Percentiles rank a stretch among this genome's conserved stretches.
phyloP scores from a whole-genome alignment of 163 green algal genomes.

The Scenedesmus sp. region DNA sequence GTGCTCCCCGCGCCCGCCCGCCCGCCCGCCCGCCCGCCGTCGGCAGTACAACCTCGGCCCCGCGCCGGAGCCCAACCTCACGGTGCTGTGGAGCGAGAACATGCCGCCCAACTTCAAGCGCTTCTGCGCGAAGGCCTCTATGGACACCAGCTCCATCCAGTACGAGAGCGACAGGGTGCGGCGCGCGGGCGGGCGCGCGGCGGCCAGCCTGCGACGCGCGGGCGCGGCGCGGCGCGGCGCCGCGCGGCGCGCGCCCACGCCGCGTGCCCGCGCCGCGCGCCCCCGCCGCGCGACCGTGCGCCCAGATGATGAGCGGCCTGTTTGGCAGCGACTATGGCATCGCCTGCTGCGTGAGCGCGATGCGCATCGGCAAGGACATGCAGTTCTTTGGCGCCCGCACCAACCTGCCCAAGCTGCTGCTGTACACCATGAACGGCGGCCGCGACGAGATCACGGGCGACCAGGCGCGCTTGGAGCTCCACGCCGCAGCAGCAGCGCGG shows the following conservation, averaged over 20 bases:
- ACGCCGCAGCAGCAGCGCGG: too few species aligned
- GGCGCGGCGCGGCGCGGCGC: too few species aligned
- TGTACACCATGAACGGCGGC: constrained; percentile 77
- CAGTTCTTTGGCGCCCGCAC: constrained; percentile 81
- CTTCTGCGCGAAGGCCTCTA: constrained; percentile 71
- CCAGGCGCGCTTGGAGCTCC: too few species aligned
- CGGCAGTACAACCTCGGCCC: constrained; percentile 76
- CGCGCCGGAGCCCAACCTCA: constrained; percentile 82
- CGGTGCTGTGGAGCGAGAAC: constrained; percentile 70
- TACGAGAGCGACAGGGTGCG: constrained; percentile 77
- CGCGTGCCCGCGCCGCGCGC: too few species aligned
- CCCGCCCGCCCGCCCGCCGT: too few species aligned
- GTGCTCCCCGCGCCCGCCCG: too few species aligned
- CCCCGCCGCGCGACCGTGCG: too few species aligned
- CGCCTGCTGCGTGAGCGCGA: constrained; percentile 78
- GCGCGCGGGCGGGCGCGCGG: too few species aligned
- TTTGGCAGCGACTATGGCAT: constrained; percentile 75
- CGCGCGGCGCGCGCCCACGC: too few species aligned
- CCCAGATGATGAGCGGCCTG: constrained; percentile 64
- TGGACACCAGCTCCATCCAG: constrained; percentile 77
- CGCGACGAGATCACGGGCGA: constrained; percentile 73
- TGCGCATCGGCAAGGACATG: constrained; percentile 71
- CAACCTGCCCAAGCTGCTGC: constrained; percentile 83
- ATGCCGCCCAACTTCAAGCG: constrained; percentile 75
- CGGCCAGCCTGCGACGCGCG: too few species aligned